These are phyloP conservation scores for Malbranchea cinnamomea DNA, from an alignment of 2,329 filamentous ascomycete species.

Conservation along the genomic window DNA sequence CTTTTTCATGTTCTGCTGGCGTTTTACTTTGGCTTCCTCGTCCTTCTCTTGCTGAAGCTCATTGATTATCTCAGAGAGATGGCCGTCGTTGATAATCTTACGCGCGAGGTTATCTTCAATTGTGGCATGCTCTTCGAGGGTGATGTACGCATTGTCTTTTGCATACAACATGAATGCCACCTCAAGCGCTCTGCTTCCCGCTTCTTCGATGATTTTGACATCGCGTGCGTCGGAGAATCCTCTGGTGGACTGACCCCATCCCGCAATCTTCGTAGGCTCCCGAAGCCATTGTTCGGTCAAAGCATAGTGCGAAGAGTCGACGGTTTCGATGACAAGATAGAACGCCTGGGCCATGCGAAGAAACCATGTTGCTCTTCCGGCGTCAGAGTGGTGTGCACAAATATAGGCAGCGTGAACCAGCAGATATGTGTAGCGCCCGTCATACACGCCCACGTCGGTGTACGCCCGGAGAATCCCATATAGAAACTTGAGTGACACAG, in stretches of 20 bases:
- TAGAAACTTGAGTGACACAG: slow-evolving; percentile 7
- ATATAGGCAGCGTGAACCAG: slow-evolving; percentile 14
- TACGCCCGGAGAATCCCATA: slow-evolving; percentile 6
- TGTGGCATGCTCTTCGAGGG: not conserved
- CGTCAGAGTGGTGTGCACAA: slow-evolving; percentile 13
- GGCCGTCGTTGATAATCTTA: too few species aligned
- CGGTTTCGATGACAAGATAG: slow-evolving; percentile 8
- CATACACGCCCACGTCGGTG: slow-evolving; percentile 4
- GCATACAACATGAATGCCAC: slow-evolving; percentile 5
- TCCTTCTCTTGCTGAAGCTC: not conserved
- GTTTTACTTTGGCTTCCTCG: not conserved
- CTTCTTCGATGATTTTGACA: not conserved
- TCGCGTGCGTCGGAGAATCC: slow-evolving; percentile 1
- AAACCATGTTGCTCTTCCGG: slow-evolving; percentile 12
- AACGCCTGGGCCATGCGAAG: slow-evolving; percentile 8
- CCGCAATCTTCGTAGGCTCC: not conserved
- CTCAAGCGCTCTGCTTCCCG: not conserved
- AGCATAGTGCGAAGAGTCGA: too few species aligned
- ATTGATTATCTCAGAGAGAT: too few species aligned
- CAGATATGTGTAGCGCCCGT: slow-evolving; percentile 10
- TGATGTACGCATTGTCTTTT: slow-evolving; percentile 1
- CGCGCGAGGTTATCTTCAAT: too few species aligned
- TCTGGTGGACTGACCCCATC: not conserved
- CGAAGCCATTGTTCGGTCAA: too few species aligned
- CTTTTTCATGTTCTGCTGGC: not conserved